Conservation (phyloP, 768 basidiomycete genomes). For the Paxillus involutus region DNA sequence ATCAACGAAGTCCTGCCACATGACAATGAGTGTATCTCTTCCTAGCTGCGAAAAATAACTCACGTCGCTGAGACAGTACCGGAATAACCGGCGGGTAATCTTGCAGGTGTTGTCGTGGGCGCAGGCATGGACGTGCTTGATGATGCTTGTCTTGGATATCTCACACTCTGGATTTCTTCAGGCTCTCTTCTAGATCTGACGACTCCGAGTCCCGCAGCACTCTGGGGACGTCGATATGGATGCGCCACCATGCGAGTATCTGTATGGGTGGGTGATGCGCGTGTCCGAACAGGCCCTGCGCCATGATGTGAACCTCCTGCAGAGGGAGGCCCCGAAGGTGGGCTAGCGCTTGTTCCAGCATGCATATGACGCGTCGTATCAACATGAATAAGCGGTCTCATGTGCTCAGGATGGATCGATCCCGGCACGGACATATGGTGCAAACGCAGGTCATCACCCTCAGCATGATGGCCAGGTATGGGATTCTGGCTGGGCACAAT, state of each 20-base stretch:
- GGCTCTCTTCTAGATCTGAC: slow-evolving; percentile 29
- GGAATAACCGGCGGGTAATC: neutral
- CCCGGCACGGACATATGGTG: slow-evolving; percentile 23
- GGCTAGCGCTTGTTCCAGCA: slow-evolving; percentile 27
- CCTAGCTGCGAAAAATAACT: neutral
- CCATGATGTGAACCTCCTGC: slow-evolving; percentile 21
- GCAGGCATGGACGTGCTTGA: slow-evolving; percentile 9
- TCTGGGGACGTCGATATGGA: slow-evolving; percentile 31
- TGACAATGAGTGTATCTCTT: slow-evolving; percentile 13
- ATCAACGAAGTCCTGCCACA: slow-evolving; percentile 22
- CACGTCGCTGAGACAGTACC: slow-evolving; percentile 8
- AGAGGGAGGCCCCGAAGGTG: slow-evolving; percentile 31
- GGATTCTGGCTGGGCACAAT: slow-evolving; percentile 30
- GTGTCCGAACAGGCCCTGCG: slow-evolving; percentile 27
- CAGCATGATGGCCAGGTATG: slow-evolving; percentile 14
- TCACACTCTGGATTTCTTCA: slow-evolving; percentile 29
- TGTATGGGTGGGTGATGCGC: slow-evolving; percentile 24
- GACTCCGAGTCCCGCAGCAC: slow-evolving; percentile 22
- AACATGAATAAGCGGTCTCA: slow-evolving; percentile 34
- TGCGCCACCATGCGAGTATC: slow-evolving; percentile 20
- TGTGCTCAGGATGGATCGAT: slow-evolving; percentile 23
- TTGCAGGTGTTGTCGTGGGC: slow-evolving; percentile 7
- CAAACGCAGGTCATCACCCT: slow-evolving; percentile 27
- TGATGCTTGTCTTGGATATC: slow-evolving; percentile 22
- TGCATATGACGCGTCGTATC: slow-evolving; percentile 29